Evolutionary conservation across 768 basidiomycete species (phyloP).

Genomic region (Leccinum imitatum): DNA sequence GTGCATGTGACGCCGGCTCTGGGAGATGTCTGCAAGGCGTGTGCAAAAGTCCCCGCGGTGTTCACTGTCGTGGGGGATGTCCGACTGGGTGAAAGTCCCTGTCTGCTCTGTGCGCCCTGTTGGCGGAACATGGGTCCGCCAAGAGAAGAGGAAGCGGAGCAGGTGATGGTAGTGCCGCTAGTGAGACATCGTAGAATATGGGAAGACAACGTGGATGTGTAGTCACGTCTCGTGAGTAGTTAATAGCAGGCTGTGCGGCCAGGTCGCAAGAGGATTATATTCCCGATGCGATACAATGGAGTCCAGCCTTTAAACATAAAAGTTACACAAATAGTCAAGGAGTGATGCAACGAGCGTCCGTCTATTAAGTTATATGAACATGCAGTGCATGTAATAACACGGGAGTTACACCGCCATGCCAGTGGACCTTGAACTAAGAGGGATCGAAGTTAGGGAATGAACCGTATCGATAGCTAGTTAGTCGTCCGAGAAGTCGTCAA

Average conservation of each 20-base stretch:
- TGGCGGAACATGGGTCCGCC: conserved; percentile 70
- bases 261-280: background rate
- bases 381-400: conserved; percentile 20
- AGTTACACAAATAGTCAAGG: conserved; percentile 12
- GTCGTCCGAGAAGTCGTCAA: conserved; percentile 1
- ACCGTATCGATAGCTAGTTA: conserved; percentile 4
- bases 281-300: conserved; percentile 7
- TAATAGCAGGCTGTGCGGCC: no score
- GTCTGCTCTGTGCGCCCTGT: conserved; percentile 68
- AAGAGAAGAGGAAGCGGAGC: conserved; percentile 35
- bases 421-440: conserved; percentile 5
- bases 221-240: background rate
- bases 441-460: conserved; percentile 14
- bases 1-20: conserved; percentile 62
- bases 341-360: conserved; percentile 14
- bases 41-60: conserved; percentile 67
- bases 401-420: conserved; percentile 14
- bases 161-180: conserved; percentile 52
- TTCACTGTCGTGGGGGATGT: conserved; percentile 69
- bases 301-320: background rate
- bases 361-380: conserved; percentile 32
- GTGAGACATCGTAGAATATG: conserved; percentile 39
- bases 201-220: conserved; percentile 11
- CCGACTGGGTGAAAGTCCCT: conserved; percentile 77
- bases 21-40: conserved; percentile 65